These are phyloP conservation scores for Schizopora paradoxa DNA, from an alignment of 1,284 basidiomycete genomes.

Conservation along the genomic window DNA sequence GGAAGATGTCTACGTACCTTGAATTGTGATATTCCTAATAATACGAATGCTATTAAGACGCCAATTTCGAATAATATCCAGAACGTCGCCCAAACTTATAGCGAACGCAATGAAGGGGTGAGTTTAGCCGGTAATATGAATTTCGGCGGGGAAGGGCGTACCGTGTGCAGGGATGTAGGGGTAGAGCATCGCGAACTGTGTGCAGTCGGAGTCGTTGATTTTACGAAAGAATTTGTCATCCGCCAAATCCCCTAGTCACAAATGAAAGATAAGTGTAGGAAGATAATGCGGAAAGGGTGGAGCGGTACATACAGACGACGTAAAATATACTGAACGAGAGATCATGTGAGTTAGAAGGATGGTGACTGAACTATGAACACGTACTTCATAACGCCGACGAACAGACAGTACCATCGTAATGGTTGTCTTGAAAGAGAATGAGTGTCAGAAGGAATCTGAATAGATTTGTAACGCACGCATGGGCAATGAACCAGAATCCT, in stretches of 20 bases:
- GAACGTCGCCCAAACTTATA: slow-evolving; percentile 63
- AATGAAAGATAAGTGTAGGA: neutral
- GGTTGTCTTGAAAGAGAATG: slow-evolving; percentile 39
- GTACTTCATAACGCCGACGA: slow-evolving; percentile 80
- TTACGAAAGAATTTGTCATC: slow-evolving; percentile 85
- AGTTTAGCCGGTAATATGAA: neutral
- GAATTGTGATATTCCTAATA: slow-evolving; percentile 71
- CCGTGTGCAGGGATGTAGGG: slow-evolving; percentile 62
- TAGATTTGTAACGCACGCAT: slow-evolving; percentile 49
- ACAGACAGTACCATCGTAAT: slow-evolving; percentile 77
- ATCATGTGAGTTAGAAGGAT: slow-evolving; percentile 5
- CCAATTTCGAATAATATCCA: slow-evolving; percentile 72
- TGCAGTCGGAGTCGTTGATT: slow-evolving; percentile 77
- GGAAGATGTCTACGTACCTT: slow-evolving; percentile 38
- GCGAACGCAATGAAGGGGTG: neutral
- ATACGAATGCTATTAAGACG: slow-evolving; percentile 61
- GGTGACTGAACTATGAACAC: slow-evolving; percentile 25
- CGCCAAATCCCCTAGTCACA: slow-evolving; percentile 66
- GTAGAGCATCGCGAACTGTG: slow-evolving; percentile 68
- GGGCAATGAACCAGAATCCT: slow-evolving; percentile 82
- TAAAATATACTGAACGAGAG: slow-evolving; percentile 54
- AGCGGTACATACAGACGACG: slow-evolving; percentile 65
- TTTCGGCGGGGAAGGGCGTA: slow-evolving; percentile 28
- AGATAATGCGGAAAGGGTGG: slow-evolving; percentile 3
- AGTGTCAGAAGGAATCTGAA: slow-evolving; percentile 9